A percentile compares a stretch with the other conserved stretches of the same genome.
phyloP scores from a whole-genome alignment of 176 grass and related monocot species.

The Carex kokanica region DNA sequence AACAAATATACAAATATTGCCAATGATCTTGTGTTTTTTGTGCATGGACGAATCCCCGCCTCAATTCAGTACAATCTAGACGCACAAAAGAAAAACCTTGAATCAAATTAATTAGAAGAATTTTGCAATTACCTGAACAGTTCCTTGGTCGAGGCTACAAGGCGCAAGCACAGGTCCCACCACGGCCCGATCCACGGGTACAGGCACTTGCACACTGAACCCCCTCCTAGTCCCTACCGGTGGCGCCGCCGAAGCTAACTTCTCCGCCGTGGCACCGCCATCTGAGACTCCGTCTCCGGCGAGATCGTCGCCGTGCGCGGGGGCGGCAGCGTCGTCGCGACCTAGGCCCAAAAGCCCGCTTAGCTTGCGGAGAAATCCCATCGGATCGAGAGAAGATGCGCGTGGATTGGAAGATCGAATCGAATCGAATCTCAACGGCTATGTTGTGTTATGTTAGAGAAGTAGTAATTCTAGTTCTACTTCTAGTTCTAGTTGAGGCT shows the following conservation, averaged over 20 bases:
- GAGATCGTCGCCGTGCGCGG: background rate
- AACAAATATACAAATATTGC: background rate
- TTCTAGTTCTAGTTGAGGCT: background rate
- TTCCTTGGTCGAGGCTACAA: constrained; percentile 16
- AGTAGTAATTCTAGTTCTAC: no score
- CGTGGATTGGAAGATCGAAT: constrained; percentile 3
- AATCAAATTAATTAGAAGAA: background rate
- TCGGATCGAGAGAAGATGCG: constrained; percentile 2
- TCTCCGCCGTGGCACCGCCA: constrained; percentile 27
- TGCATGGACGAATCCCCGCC: background rate
- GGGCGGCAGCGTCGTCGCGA: background rate
- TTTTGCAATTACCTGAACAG: constrained; percentile 27
- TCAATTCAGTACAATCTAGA: no score
- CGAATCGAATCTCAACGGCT: constrained; percentile 25
- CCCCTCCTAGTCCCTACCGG: constrained; percentile 29
- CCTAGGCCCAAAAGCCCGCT: constrained; percentile 25
- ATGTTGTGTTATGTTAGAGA: background rate
- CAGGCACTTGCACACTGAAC: constrained; percentile 30
- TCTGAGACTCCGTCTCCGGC: background rate
- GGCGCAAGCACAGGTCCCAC: constrained; percentile 18
- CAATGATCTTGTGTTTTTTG: background rate
- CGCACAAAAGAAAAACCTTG: background rate
- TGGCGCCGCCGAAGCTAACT: constrained; percentile 33
- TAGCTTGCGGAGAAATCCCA: constrained; percentile 26
- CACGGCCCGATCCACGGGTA: constrained; percentile 14